Evolutionary conservation across 192 early-diverging fungal species (phyloP).

Genomic region (Rhizoclosmatium globosum): DNA sequence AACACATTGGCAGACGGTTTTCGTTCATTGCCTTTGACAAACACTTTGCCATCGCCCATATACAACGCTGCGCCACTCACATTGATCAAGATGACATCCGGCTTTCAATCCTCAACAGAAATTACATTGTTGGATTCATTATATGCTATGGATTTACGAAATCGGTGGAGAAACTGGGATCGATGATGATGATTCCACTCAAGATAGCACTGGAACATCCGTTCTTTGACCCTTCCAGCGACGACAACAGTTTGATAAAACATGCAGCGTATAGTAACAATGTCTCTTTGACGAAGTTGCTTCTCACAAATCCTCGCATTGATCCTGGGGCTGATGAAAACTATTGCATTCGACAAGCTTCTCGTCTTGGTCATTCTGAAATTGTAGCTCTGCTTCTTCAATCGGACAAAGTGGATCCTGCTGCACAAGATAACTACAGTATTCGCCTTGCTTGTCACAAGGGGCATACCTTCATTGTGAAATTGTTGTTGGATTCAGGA

Average conservation of each 20-base stretch:
- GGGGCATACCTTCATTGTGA: constrained; percentile 16
- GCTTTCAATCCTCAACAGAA: constrained; percentile 14
- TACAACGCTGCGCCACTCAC: not conserved
- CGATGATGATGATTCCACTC: not conserved
- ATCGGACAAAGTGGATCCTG: constrained; percentile 1
- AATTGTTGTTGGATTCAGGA: not conserved
- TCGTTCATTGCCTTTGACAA: constrained; percentile 5
- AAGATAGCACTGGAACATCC: not conserved
- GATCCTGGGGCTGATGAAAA: constrained; percentile 19
- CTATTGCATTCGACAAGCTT: constrained; percentile 3
- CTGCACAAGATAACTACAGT: not conserved
- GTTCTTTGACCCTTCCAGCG: constrained; percentile 2
- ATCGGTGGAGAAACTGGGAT: not conserved
- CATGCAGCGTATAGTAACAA: not conserved
- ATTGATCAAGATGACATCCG: not conserved
- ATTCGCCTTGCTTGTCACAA: constrained; percentile 21
- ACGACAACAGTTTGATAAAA: not conserved
- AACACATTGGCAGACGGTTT: constrained; percentile 4
- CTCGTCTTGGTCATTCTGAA: constrained; percentile 2
- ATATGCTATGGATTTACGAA: constrained; percentile 23
- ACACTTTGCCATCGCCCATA: not conserved
- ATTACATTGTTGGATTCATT: constrained; percentile 6
- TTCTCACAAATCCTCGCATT: not conserved
- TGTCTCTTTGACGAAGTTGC: not conserved
- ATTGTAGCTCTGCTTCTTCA: constrained; percentile 6